Evolutionary conservation across 2,329 filamentous ascomycete species (phyloP), one percentile per base, ranked within the genome.

Genomic region (Bisporella sp.): DNA sequence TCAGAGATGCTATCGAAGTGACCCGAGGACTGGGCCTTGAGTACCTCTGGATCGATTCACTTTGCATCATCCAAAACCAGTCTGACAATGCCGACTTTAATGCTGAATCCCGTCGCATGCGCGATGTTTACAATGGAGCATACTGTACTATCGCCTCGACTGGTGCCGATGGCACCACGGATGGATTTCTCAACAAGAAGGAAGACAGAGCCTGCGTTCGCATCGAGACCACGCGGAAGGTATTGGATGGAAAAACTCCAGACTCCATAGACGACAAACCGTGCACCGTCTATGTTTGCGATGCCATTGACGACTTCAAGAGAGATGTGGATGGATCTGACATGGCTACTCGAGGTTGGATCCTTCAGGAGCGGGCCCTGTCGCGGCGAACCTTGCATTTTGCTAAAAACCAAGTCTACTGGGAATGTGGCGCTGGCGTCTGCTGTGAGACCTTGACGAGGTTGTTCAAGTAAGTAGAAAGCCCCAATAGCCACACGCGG

Each of bases 351-450:
- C 47, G 55, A 5, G 56, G 48, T 8, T 58, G 56, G 56, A 52
- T 54, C n/a, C 31, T 53, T 5, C 56, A 58, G 45, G 56, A 58
- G 44, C 43, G 52, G 11, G 30, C 51, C 9, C 46, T 58, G 7
- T 49, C 56, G 12, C 48, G 41, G 30, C 46, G 56, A 31, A 45
- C 50, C 29, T 43, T 58, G 6, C 50, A 53, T 37, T 57, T 55
- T 30, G 35, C 44, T 11, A 31, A 47, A 21, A 13, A 32, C 12
- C 48, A 47, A 13, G 28, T 50, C 4, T 41, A 33, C 13, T 47
- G 43, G 48, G 43, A 50, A 29, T 50, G 48, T 30, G 31, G 13
- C 7, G 33, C 7, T n/a, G 33, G 33, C n/a, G n/a, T 37, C 33
- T 37, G 33, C 33, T 37, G 33, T n/a, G 33, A 37, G 33, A 37